A percentile compares a stretch with the other conserved stretches of the same genome.
These are phyloP conservation scores for Lentinula detonsa DNA, from an alignment of 768 basidiomycete genomes.

Conservation along the genomic window DNA sequence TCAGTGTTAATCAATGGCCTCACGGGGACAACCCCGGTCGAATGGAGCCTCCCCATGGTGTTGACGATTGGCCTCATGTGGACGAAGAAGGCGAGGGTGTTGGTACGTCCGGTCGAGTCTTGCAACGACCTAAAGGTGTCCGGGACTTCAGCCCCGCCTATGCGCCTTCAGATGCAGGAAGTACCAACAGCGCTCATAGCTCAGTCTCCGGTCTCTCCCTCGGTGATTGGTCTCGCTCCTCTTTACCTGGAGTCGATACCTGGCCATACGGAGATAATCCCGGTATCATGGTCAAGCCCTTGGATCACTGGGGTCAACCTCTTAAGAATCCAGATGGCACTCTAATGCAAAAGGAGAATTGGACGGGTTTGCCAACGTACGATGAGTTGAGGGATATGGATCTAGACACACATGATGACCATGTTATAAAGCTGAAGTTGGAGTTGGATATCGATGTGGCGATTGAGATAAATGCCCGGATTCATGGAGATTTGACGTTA, in stretches of 20 bases:
- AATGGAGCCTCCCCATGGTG: slow-evolving; percentile 1
- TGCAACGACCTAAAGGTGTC: background rate
- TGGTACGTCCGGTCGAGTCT: background rate
- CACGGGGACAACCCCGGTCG: slow-evolving; percentile 2
- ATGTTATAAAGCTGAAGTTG: slow-evolving; percentile 7
- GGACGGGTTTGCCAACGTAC: background rate
- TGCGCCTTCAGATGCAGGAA: background rate
- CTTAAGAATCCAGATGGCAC: background rate
- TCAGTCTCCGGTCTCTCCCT: background rate
- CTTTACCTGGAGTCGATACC: background rate
- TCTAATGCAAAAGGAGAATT: background rate
- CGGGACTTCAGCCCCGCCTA: slow-evolving; percentile 1
- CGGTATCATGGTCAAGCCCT: slow-evolving; percentile 5
- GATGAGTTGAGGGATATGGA: slow-evolving; percentile 3
- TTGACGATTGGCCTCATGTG: slow-evolving; percentile 2
- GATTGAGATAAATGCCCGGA: slow-evolving; percentile 7
- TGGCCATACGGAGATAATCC: slow-evolving; percentile 7
- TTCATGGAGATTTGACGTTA: slow-evolving; percentile 10
- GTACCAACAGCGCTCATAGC: background rate
- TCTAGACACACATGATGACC: slow-evolving; percentile 4
- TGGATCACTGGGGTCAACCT: background rate
- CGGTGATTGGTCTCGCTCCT: background rate
- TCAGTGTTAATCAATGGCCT: slow-evolving; percentile 4
- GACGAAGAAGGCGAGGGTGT: background rate
- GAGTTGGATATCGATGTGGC: slow-evolving; percentile 8